phyloP scores from a whole-genome alignment of 2,329 filamentous ascomycete species.

The Hypomyces perniciosus region DNA sequence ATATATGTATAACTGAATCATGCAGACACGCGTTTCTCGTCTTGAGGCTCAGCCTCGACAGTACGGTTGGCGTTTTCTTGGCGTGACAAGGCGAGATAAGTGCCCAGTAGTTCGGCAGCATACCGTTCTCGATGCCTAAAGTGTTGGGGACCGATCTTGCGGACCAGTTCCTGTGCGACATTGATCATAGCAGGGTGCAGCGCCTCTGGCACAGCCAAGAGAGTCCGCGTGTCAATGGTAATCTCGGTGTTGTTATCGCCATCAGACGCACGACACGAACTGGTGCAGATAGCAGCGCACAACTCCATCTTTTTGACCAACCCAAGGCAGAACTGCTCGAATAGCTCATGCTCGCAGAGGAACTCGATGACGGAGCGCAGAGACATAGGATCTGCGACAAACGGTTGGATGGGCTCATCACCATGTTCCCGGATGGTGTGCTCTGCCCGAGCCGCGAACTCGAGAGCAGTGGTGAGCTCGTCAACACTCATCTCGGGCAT shows the following conservation, averaged over 20 bases:
- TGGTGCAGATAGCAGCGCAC: constrained; percentile 7
- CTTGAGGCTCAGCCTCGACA: background rate
- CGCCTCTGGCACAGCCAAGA: constrained; percentile 13
- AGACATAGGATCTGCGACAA: constrained; percentile 13
- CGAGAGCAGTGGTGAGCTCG: constrained; percentile 16
- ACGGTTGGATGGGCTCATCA: constrained; percentile 6
- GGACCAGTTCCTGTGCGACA: constrained; percentile 12
- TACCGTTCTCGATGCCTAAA: constrained; percentile 19
- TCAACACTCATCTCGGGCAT: constrained; percentile 2
- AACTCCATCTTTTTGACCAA: constrained; percentile 6
- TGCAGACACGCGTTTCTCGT: background rate
- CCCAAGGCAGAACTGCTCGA: constrained; percentile 11
- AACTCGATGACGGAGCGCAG: constrained; percentile 13
- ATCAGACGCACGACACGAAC: background rate
- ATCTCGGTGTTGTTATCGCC: constrained; percentile 2
- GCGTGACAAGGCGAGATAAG: constrained; percentile 12
- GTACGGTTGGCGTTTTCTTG: background rate
- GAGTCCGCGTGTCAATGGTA: constrained; percentile 7
- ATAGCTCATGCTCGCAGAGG: constrained; percentile 13
- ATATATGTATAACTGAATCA: too few species aligned
- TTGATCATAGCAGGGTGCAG: constrained; percentile 13
- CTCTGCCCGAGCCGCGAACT: constrained; percentile 17
- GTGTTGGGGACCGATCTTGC: constrained; percentile 11
- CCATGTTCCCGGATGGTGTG: constrained; percentile 3
- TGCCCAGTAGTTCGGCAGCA: constrained; percentile 19